A percentile compares a stretch with the other conserved stretches of the same genome.
phyloP scores from a whole-genome alignment of 73 alveolate genomes.

The Paramecium bursaria region DNA sequence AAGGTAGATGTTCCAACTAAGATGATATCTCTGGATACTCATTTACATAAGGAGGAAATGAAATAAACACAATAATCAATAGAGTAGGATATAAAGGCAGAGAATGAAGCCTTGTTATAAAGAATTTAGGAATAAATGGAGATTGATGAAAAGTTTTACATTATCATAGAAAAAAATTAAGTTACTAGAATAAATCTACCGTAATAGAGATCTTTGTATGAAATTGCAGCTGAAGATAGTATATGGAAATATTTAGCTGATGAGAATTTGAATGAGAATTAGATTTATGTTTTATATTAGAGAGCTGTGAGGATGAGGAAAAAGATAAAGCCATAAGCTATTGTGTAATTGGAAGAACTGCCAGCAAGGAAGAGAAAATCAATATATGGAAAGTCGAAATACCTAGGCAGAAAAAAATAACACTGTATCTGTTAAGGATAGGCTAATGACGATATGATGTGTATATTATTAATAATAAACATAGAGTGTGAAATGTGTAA shows the following conservation, averaged over 20 bases:
- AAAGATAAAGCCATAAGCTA: slow-evolving; percentile 9
- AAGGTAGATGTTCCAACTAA: not conserved
- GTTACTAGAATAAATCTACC: slow-evolving; percentile 9
- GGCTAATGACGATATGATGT: slow-evolving; percentile 42
- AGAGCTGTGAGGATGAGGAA: slow-evolving; percentile 60
- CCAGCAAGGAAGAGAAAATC: slow-evolving; percentile 18
- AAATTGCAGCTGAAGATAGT: slow-evolving; percentile 2
- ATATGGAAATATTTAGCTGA: slow-evolving; percentile 31
- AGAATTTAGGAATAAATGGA: not conserved
- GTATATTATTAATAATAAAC: not conserved
- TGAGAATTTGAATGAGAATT: slow-evolving; percentile 28
- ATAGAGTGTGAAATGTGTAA: slow-evolving; percentile 66
- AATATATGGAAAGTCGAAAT: slow-evolving; percentile 22
- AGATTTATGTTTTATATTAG: slow-evolving; percentile 9
- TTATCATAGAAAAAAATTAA: slow-evolving; percentile 16
- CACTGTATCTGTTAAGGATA: slow-evolving; percentile 4
- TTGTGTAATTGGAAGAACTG: slow-evolving; percentile 13
- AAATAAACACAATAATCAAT: slow-evolving; percentile 23
- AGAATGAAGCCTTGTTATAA: slow-evolving; percentile 20
- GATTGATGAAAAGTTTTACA: slow-evolving; percentile 11
- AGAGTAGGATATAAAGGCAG: slow-evolving; percentile 34
- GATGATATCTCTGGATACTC: not conserved
- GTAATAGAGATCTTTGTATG: slow-evolving; percentile 6
- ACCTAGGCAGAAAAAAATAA: slow-evolving; percentile 12
- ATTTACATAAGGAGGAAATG: not conserved